A percentile compares a stretch with the other conserved stretches of the same genome.
These are phyloP conservation scores for Dacryopinax primogenitus DNA, from an alignment of 768 basidiomycete species.

Conservation along the genomic window DNA sequence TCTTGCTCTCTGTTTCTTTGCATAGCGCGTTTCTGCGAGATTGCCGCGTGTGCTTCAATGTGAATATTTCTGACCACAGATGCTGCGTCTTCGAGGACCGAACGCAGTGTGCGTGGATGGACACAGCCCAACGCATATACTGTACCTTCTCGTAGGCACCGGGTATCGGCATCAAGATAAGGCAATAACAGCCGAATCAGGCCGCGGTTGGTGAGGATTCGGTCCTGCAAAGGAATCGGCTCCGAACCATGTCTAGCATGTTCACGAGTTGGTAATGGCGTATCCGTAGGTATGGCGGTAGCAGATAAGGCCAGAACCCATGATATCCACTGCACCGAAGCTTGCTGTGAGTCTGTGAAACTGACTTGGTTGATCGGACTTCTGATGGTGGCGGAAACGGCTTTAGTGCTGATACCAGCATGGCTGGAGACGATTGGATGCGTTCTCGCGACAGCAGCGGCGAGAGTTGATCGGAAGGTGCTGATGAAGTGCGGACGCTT, in stretches of 20 bases:
- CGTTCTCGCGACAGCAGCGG: constrained; percentile 55
- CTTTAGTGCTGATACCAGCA: constrained; percentile 53
- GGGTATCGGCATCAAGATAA: constrained; percentile 76
- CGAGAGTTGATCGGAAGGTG: constrained; percentile 49
- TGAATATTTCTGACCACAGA: constrained; percentile 72
- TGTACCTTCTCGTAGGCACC: constrained; percentile 69
- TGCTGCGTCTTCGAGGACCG: constrained; percentile 72
- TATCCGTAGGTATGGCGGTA: constrained; percentile 57
- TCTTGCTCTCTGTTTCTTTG: constrained; percentile 60
- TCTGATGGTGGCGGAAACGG: constrained; percentile 38
- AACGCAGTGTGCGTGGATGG: constrained; percentile 59
- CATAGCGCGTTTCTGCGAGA: constrained; percentile 25
- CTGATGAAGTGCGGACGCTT: constrained; percentile 35
- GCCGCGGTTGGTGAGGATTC: constrained; percentile 66
- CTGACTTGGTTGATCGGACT: constrained; percentile 17
- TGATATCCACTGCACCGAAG: constrained; percentile 51
- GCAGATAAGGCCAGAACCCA: constrained; percentile 79
- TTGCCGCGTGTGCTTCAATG: constrained; percentile 37
- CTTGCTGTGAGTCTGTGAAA: not conserved
- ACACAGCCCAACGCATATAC: constrained; percentile 83
- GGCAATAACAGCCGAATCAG: constrained; percentile 76
- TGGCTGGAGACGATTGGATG: constrained; percentile 59
- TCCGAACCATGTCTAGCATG: constrained; percentile 61
- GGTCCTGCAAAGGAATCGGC: constrained; percentile 63
- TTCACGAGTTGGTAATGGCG: constrained; percentile 46